These are phyloP conservation scores for Halophytophthora batemanensis DNA, from an alignment of 352 stramenopile genomes.

Conservation along the genomic window DNA sequence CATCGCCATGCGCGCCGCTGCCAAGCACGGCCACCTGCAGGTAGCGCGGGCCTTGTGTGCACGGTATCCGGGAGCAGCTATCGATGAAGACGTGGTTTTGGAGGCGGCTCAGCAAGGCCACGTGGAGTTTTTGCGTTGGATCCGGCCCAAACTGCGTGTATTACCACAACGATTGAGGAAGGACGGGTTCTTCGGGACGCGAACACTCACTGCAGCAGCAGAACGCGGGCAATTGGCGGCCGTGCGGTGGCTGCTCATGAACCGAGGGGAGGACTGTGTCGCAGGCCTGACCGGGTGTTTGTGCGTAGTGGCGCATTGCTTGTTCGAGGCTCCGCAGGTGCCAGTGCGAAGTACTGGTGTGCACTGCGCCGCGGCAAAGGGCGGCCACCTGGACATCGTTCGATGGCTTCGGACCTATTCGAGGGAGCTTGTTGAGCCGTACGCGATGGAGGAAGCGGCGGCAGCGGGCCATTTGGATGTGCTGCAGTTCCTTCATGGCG, in stretches of 20 bases:
- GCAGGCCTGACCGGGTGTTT: neutral
- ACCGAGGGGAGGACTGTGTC: too few relatives aligned
- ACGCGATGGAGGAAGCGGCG: slow-evolving; percentile 3
- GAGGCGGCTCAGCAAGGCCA: too few relatives aligned
- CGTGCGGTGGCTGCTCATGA: slow-evolving; percentile 6
- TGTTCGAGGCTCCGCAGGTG: neutral
- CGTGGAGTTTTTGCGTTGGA: too few relatives aligned
- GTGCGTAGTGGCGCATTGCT: neutral
- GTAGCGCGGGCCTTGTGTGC: too few relatives aligned
- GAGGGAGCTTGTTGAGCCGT: neutral
- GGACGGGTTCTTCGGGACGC: too few relatives aligned
- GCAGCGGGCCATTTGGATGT: slow-evolving; percentile 8
- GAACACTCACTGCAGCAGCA: neutral
- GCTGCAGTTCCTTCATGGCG: slow-evolving; percentile 7
- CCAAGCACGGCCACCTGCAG: too few relatives aligned
- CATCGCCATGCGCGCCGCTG: too few relatives aligned
- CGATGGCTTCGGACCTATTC: slow-evolving; percentile 3
- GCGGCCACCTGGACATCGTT: slow-evolving; percentile 8
- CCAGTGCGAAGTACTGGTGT: neutral
- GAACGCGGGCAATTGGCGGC: slow-evolving; percentile 6
- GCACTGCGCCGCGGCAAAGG: slow-evolving; percentile 1
- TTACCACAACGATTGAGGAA: too few relatives aligned
- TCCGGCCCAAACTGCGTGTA: neutral
- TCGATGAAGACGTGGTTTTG: too few relatives aligned
- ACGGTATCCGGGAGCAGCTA: too few relatives aligned